phyloP scores from a whole-genome alignment of 805 yeast genomes.

The Starmerella etchellsii region DNA sequence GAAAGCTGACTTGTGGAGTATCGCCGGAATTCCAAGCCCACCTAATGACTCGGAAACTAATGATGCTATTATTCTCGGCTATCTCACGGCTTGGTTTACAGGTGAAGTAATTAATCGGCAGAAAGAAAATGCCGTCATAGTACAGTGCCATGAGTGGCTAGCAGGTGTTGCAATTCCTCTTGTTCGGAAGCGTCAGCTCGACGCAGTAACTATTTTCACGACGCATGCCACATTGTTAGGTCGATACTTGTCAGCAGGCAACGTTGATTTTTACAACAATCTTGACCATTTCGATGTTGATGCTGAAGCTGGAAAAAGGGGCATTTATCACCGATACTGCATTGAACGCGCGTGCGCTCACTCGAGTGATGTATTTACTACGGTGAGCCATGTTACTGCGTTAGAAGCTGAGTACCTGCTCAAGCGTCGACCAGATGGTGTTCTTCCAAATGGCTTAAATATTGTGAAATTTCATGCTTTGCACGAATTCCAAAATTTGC shows the following conservation, averaged over 20 bases:
- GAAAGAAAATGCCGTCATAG: slow-evolving; percentile 73
- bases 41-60: slow-evolving; percentile 77
- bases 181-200: slow-evolving; percentile 81
- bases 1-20: slow-evolving; percentile 86
- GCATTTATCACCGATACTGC: slow-evolving; percentile 93
- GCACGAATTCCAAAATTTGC: slow-evolving; percentile 94
- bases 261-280: slow-evolving; percentile 90
- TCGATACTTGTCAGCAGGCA: slow-evolving; percentile 90
- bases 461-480: slow-evolving; percentile 94
- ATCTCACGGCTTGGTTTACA: slow-evolving; percentile 89
- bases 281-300: slow-evolving; percentile 84
- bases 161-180: slow-evolving; percentile 93
- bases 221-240: slow-evolving; percentile 96
- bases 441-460: slow-evolving; percentile 88
- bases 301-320: slow-evolving; percentile 95
- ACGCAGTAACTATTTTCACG: slow-evolving; percentile 88
- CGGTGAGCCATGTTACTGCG: slow-evolving; percentile 96
- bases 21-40: slow-evolving; percentile 89
- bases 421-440: slow-evolving; percentile 95
- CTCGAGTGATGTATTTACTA: slow-evolving; percentile 90
- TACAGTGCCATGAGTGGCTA: slow-evolving; percentile 96
- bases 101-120: slow-evolving; percentile 87
- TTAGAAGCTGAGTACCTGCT: slow-evolving; percentile 84
- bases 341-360: slow-evolving; percentile 95
- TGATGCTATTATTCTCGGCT: slow-evolving; percentile 86